phyloP scores from a whole-genome alignment of 257 asterid species.

The Verbena officinalis region DNA sequence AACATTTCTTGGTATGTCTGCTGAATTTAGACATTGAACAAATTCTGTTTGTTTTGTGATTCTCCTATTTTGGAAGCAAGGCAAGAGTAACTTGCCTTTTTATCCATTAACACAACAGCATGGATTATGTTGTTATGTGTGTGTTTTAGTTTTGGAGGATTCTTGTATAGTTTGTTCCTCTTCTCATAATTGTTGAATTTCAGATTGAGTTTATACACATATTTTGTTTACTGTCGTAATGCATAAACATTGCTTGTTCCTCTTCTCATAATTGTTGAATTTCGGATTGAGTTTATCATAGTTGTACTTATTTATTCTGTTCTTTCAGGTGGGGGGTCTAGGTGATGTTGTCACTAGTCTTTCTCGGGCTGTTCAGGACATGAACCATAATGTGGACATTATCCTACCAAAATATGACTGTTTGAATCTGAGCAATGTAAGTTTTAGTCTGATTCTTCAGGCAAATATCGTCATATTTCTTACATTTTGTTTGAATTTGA shows the following conservation, averaged over 20 bases:
- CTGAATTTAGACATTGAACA: slow-evolving; percentile 4
- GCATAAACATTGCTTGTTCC: not conserved
- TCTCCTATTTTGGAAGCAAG: slow-evolving; percentile 11
- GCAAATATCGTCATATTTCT: slow-evolving; percentile 28
- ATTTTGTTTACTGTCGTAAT: not conserved
- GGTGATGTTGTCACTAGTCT: slow-evolving; percentile 99
- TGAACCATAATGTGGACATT: slow-evolving; percentile 85
- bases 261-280: no score
- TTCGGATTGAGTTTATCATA: not conserved
- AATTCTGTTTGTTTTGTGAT: slow-evolving; percentile 24
- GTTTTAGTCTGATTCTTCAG: slow-evolving; percentile 29
- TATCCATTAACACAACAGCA: slow-evolving; percentile 15
- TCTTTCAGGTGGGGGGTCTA: slow-evolving; percentile 96
- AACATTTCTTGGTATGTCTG: not conserved
- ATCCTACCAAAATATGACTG: slow-evolving; percentile 95
- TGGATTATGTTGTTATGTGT: not conserved
- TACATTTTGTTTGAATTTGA: slow-evolving; percentile 21
- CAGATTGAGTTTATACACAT: not conserved
- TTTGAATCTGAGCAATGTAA: slow-evolving; percentile 69
- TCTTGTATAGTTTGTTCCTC: slow-evolving; percentile 22
- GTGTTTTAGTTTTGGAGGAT: not conserved
- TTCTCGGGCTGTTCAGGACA: slow-evolving; percentile 97
- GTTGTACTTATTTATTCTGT: slow-evolving; percentile 3
- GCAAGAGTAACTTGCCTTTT: not conserved
- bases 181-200: slow-evolving; percentile 5